These are phyloP conservation scores for Saussurea involucrata DNA, from an alignment of 129 eudicot species.

Conservation along the genomic window DNA sequence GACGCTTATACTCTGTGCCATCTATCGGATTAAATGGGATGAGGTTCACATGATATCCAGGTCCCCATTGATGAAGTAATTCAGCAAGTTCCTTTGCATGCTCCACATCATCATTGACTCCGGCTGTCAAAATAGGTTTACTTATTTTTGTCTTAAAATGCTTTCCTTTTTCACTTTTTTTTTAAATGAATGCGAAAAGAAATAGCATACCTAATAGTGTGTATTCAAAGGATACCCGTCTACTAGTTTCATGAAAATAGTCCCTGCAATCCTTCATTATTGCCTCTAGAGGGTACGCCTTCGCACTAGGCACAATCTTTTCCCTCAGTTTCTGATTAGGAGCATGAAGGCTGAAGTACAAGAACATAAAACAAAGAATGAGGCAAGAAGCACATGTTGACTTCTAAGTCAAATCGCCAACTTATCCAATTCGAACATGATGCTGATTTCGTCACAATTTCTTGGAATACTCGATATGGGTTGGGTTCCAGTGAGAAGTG, in stretches of 20 bases:
- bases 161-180: background rate
- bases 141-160: background rate
- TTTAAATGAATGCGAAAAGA: background rate
- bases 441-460: background rate
- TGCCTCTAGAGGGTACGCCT: constrained; percentile 90
- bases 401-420: background rate
- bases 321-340: constrained; percentile 95
- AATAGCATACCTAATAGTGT: constrained; percentile 78
- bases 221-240: constrained; percentile 98
- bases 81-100: constrained; percentile 89
- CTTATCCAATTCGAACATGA: background rate
- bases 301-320: constrained; percentile 95
- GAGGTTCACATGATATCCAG: constrained; percentile 90
- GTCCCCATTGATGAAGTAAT: constrained; percentile 93
- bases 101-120: constrained; percentile 88
- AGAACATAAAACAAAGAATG: background rate
- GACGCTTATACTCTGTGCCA: constrained; percentile 87
- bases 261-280: constrained; percentile 95
- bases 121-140: constrained; percentile 52
- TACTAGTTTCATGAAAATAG: constrained; percentile 78
- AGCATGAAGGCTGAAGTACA: constrained; percentile 84
- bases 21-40: constrained; percentile 92
- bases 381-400: background rate
- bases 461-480: background rate
- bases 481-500: too few species aligned